A percentile compares a stretch with the other conserved stretches of the same genome.
These are phyloP conservation scores for Talaromyces sp. DNA, from an alignment of 2,329 filamentous ascomycete species.

Conservation along the genomic window DNA sequence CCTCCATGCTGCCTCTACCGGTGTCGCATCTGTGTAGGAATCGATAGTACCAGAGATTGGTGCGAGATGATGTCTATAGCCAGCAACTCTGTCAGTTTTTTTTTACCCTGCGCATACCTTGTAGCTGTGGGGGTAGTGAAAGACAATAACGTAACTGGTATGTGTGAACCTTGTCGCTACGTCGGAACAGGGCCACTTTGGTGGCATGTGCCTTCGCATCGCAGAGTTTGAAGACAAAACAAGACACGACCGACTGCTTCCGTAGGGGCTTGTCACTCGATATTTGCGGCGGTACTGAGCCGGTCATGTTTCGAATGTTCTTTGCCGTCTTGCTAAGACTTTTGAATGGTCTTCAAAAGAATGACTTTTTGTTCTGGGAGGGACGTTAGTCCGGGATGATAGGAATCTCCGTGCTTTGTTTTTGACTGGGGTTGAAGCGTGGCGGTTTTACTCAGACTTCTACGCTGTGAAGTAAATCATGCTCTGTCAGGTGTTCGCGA, in stretches of 20 bases:
- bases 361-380: neutral
- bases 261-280: constrained; percentile 22
- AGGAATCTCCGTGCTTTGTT: neutral
- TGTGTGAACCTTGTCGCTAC: constrained; percentile 59
- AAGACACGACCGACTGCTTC: constrained; percentile 44
- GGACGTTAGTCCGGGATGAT: too few relatives aligned
- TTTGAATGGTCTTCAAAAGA: neutral
- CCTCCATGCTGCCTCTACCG: constrained; percentile 59
- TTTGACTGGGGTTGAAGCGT: neutral
- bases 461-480: neutral
- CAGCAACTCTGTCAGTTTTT: neutral
- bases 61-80: constrained; percentile 55
- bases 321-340: neutral
- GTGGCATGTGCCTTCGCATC: constrained; percentile 27
- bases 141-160: constrained; percentile 52
- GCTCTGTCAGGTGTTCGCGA: neutral
- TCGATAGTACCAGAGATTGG: constrained; percentile 64
- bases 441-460: neutral
- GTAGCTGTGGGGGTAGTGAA: neutral
- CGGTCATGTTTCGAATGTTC: neutral
- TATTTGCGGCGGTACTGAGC: too few relatives aligned
- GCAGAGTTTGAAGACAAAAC: constrained; percentile 41
- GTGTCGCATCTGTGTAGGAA: constrained; percentile 47
- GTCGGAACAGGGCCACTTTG: constrained; percentile 61
- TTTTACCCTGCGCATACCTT: neutral